These are phyloP conservation scores for Sideroxylon spinosum DNA, from an alignment of 179 eudicot species.

Conservation along the genomic window DNA sequence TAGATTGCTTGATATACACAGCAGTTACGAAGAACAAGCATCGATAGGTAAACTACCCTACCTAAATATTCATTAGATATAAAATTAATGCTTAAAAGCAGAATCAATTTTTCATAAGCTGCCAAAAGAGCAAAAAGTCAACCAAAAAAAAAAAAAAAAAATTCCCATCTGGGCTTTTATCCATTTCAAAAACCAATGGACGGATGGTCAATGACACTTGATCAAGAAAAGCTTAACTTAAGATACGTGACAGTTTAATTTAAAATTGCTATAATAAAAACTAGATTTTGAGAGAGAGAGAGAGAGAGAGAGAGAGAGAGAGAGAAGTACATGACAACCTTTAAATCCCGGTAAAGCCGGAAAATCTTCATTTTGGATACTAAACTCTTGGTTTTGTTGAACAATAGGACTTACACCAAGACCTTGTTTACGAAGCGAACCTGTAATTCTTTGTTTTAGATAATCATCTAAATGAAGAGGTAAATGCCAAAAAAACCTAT, in stretches of 20 bases:
- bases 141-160: neutral
- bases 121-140: neutral
- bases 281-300: neutral
- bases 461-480: constrained; percentile 13
- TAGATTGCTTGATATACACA: neutral
- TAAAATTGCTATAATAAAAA: too few relatives aligned
- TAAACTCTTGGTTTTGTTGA: constrained; percentile 96
- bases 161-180: neutral
- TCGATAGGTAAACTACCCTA: neutral
- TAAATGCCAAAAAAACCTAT: constrained; percentile 9
- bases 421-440: constrained; percentile 81
- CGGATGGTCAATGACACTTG: neutral
- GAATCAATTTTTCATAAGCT: neutral
- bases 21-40: neutral
- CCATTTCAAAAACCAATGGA: neutral
- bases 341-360: constrained; percentile 95
- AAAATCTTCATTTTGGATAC: constrained; percentile 97
- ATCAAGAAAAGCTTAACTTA: neutral
- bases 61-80: neutral
- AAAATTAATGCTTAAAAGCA: neutral
- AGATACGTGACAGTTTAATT: neutral
- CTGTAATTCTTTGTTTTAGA: constrained; percentile 37
- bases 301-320: neutral
- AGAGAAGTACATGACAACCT: constrained; percentile 40
- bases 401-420: constrained; percentile 86